These are phyloP conservation scores for Dysphania ambrosioides DNA, from an alignment of 148 eudicot species.

Conservation along the genomic window DNA sequence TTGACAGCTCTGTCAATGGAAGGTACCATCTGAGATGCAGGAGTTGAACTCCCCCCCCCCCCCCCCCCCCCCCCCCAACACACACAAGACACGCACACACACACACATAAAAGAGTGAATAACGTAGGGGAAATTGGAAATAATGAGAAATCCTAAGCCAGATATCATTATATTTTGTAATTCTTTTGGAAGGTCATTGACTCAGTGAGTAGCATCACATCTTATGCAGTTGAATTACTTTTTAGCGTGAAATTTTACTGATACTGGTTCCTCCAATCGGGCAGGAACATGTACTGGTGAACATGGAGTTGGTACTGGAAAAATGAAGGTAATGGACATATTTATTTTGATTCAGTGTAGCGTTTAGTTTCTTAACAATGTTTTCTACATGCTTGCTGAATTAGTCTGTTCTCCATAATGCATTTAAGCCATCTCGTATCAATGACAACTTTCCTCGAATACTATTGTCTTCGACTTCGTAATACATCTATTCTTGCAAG, in stretches of 20 bases:
- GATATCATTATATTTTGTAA: too few species aligned
- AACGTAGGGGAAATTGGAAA: too few species aligned
- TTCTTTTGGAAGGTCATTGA: background rate
- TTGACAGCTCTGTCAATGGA: conserved; percentile 85
- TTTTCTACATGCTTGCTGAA: background rate
- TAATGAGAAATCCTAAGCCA: too few species aligned
- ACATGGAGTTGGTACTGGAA: conserved; percentile 99
- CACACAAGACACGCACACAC: too few species aligned
- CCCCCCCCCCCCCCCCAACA: too few species aligned
- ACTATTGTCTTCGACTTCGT: background rate
- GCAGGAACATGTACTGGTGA: conserved; percentile 97
- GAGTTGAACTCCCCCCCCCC: too few species aligned
- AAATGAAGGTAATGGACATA: conserved; percentile 66
- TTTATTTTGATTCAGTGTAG: background rate
- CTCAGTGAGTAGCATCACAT: background rate
- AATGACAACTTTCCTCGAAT: background rate
- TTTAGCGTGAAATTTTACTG: background rate
- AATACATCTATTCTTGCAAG: background rate
- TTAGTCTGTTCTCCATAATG: background rate
- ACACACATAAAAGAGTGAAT: too few species aligned
- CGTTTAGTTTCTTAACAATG: background rate
- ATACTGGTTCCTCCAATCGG: conserved; percentile 5
- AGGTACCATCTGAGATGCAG: too few species aligned
- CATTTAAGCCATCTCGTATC: too few species aligned
- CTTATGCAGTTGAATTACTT: background rate